Conservation (phyloP, 2,329 filamentous ascomycete genomes). For the Byssoonygena ceratinophila region DNA sequence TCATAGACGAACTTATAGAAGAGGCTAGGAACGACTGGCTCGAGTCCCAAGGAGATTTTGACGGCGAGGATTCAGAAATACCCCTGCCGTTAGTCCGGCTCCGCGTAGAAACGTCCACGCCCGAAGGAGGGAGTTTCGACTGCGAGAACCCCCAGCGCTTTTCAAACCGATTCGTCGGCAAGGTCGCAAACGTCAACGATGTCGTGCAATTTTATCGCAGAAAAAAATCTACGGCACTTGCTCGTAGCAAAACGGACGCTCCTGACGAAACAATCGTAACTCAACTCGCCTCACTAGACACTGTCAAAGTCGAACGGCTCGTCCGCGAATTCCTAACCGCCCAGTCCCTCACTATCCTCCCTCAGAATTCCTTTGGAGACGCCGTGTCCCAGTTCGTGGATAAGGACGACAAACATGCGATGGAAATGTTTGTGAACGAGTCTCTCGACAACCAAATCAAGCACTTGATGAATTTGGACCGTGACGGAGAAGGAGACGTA, state of each 20-base stretch:
- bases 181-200: constrained; percentile 86
- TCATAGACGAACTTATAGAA: constrained; percentile 79
- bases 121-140: constrained; percentile 75
- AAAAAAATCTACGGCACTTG: constrained; percentile 45
- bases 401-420: constrained; percentile 88
- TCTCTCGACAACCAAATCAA: constrained; percentile 60
- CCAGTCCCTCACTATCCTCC: constrained; percentile 83
- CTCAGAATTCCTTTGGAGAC: constrained; percentile 84
- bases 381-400: constrained; percentile 87
- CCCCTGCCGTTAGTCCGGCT: constrained; percentile 79
- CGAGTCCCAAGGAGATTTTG: constrained; percentile 56
- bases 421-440: constrained; percentile 69
- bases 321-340: constrained; percentile 78
- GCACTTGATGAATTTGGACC: constrained; percentile 55
- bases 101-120: constrained; percentile 79
- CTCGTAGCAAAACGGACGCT: constrained; percentile 44
- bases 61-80: constrained; percentile 48
- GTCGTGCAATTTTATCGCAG: constrained; percentile 88
- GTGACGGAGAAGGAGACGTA: constrained; percentile 56
- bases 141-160: constrained; percentile 93
- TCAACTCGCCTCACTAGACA: constrained; percentile 54
- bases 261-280: constrained; percentile 55
- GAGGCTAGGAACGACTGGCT: constrained; percentile 74
- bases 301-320: constrained; percentile 75
- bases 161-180: constrained; percentile 81